Evolutionary conservation across 1,139 yeast genomes (phyloP).

Genomic region (Meyerozyma sp.): DNA sequence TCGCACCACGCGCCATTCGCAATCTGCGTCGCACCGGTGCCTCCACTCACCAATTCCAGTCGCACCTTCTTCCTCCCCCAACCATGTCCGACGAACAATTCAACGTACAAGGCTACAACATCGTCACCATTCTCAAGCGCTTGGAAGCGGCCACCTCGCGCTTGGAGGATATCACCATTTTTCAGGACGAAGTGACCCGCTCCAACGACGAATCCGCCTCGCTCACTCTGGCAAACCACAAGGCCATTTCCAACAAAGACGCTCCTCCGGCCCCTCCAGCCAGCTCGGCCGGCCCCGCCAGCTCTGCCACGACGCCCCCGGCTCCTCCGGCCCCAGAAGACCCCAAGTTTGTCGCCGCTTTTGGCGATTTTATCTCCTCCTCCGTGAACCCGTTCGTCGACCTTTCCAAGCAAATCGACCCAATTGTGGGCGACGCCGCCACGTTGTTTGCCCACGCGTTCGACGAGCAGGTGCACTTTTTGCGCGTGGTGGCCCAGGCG

Average conservation of each 20-base stretch:
- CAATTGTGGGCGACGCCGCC: slow-evolving; percentile 59
- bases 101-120: slow-evolving; percentile 73
- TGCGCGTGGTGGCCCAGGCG: slow-evolving; percentile 55
- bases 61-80: not conserved
- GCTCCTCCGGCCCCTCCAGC: not conserved
- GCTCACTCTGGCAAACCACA: too few species aligned
- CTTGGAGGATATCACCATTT: slow-evolving; percentile 80
- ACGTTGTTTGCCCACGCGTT: slow-evolving; percentile 55
- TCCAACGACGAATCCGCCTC: not conserved
- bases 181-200: slow-evolving; percentile 51
- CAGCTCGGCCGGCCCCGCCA: not conserved
- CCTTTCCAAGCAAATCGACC: slow-evolving; percentile 55
- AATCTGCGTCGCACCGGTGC: not conserved
- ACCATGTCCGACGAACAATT: slow-evolving; percentile 40
- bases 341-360: slow-evolving; percentile 45
- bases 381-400: slow-evolving; percentile 57
- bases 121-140: slow-evolving; percentile 75
- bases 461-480: slow-evolving; percentile 50
- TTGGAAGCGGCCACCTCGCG: slow-evolving; percentile 93
- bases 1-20: not conserved
- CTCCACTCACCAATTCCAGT: too few species aligned
- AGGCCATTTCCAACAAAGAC: too few species aligned
- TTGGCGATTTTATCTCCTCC: slow-evolving; percentile 49
- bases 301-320: slow-evolving; percentile 1
- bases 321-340: slow-evolving; percentile 17